A percentile compares a stretch with the other conserved stretches of the same genome.
Evolutionary conservation across 2,329 filamentous ascomycete species (phyloP).

Genomic region (Incumbomyces lentus): DNA sequence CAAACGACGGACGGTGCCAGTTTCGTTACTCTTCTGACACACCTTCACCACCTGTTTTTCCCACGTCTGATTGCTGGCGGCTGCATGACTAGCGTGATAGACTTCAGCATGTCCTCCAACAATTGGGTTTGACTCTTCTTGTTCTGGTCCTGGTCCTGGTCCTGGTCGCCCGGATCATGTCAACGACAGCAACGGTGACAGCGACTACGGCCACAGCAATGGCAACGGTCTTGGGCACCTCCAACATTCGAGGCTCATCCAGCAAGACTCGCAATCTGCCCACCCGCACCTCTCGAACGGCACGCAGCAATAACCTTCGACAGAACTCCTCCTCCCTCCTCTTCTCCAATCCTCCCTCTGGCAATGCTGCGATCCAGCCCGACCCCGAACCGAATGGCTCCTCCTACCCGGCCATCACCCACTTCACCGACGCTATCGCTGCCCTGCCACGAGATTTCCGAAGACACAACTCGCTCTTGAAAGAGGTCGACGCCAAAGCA

Average conservation of each 20-base stretch:
- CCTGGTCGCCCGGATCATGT: too few relatives aligned
- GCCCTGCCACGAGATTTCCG: conserved; percentile 91
- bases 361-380: conserved; percentile 11
- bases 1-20: too few relatives aligned
- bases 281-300: conserved; percentile 38
- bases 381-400: conserved; percentile 31
- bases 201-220: conserved; percentile 7
- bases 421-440: conserved; percentile 84
- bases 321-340: conserved; percentile 21
- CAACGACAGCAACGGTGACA: conserved; percentile 3
- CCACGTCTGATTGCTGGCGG: not conserved
- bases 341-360: conserved; percentile 22
- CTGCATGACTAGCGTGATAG: not conserved
- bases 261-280: conserved; percentile 41
- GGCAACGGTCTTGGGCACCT: conserved; percentile 19
- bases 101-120: not conserved
- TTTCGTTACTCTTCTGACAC: not conserved
- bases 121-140: not conserved
- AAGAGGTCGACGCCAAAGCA: conserved; percentile 96
- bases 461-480: conserved; percentile 87
- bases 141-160: too few relatives aligned
- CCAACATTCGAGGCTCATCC: conserved; percentile 18
- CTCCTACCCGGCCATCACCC: conserved; percentile 58
- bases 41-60: not conserved
- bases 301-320: conserved; percentile 29